phyloP scores from a whole-genome alignment of 179 eudicot genomes.

The Gypsophila paniculata region DNA sequence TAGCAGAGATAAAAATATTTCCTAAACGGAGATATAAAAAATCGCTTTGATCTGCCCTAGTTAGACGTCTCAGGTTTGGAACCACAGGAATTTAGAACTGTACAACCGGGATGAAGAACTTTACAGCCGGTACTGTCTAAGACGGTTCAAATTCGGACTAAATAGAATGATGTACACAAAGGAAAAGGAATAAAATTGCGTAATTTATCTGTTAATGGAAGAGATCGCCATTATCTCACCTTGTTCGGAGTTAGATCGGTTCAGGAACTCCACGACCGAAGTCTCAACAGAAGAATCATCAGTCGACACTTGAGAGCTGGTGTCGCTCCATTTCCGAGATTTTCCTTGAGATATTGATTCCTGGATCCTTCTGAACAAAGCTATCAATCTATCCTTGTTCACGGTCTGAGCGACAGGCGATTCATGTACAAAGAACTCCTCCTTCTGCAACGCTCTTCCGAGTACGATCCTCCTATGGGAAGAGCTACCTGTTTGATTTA shows the following conservation, averaged over 20 bases:
- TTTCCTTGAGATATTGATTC: slow-evolving; percentile 42
- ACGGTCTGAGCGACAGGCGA: slow-evolving; percentile 27
- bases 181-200: too few relatives aligned
- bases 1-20: too few relatives aligned
- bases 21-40: too few relatives aligned
- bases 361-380: slow-evolving; percentile 52
- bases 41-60: too few relatives aligned
- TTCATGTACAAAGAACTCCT: slow-evolving; percentile 13
- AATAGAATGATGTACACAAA: too few relatives aligned
- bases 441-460: slow-evolving; percentile 23
- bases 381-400: slow-evolving; percentile 40
- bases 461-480: slow-evolving; percentile 14
- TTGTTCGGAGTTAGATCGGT: slow-evolving; percentile 33
- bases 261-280: slow-evolving; percentile 41
- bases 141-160: too few relatives aligned
- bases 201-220: too few relatives aligned
- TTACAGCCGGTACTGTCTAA: too few relatives aligned
- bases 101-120: too few relatives aligned
- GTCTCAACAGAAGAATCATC: slow-evolving; percentile 36
- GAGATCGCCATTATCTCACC: slow-evolving; percentile 19
- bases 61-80: too few relatives aligned
- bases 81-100: too few relatives aligned
- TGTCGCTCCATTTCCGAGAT: slow-evolving; percentile 25
- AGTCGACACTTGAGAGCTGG: slow-evolving; percentile 23
- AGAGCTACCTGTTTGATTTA: too few relatives aligned